Conservation (phyloP, 2,329 filamentous ascomycete genomes). For the Phialocephala subalpina region DNA sequence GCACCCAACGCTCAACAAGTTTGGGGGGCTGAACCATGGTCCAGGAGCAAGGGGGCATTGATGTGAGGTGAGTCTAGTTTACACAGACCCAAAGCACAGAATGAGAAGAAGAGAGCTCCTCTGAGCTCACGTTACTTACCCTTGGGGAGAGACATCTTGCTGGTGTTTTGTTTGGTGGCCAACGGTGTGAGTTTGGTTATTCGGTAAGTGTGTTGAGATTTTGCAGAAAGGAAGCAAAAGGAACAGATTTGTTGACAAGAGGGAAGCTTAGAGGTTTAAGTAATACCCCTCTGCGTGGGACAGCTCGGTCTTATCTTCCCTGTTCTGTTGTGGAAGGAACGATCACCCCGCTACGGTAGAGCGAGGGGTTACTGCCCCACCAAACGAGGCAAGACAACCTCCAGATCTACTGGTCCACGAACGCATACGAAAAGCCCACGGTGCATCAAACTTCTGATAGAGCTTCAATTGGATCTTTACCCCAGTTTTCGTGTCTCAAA, state of each 20-base stretch:
- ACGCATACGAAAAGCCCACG: not conserved
- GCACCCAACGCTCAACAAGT: not conserved
- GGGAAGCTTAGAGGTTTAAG: conserved; percentile 7
- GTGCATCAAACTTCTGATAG: conserved; percentile 17
- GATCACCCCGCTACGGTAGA: conserved; percentile 10
- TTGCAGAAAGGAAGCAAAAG: conserved; percentile 1
- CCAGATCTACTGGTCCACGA: not conserved
- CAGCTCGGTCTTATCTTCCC: conserved; percentile 12
- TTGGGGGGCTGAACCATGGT: not conserved
- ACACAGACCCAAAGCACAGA: not conserved
- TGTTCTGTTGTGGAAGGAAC: not conserved
- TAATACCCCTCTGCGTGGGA: conserved; percentile 7
- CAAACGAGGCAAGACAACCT: not conserved
- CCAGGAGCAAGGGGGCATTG: not conserved
- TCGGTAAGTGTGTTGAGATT: not conserved
- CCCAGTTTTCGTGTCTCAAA: conserved; percentile 1
- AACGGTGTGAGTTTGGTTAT: not conserved
- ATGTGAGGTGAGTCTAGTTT: not conserved
- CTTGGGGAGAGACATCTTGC: conserved; percentile 47
- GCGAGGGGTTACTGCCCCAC: conserved; percentile 10
- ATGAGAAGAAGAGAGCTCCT: not conserved
- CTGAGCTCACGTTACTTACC: not conserved
- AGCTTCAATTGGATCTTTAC: conserved; percentile 18
- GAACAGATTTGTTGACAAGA: not conserved
- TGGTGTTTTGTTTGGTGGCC: conserved; percentile 19